Base-by-base conservation (phyloP, 225 moss, liverwort and hornwort genomes). In the Marchantia polymorpha region DNA sequence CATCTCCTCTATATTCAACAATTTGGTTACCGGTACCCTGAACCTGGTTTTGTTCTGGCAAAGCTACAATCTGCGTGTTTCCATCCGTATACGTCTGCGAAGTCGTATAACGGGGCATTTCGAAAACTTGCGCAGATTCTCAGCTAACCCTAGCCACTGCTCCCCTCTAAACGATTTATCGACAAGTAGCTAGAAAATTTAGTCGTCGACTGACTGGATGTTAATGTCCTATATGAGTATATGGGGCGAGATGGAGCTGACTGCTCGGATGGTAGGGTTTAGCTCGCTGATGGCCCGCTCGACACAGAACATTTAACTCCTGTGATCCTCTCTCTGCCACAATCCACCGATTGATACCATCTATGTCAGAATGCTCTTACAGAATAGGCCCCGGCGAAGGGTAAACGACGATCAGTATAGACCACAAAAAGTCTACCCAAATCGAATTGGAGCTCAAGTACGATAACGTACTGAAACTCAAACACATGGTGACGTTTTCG, bases 51-150 rank as follows among this genome's bases (percentile, higher is more conserved):
- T 67, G 85, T 49, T 93, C 92, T 53, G 94, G 89, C 66, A 99
- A 78, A 67, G 91, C 92, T 85, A 94, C 97, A 87, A 93, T 94
- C 86, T 99, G 93, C 29, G 88, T 90, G 79, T 87, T 91, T 52
- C 94, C 93, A 86, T 94, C 93, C 0, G 89, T 90, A 81, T 83
- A 91, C 49, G 89, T 89, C 78, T 92, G 91, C 74, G 92, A 96
- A 11, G 90, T 94, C 78, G 92, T 84, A 73, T 92, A 89, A 72
- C 91, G 87, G 54, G 92, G 92, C 96, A 96, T 96, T 85, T 87
- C 90, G 69, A 69, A 10, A 39, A 5, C 39, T 39, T 39, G 5
- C 39, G 39, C 39, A 39, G 39, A 2, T 39, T 39, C 39, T 39
- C 39, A 39, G 39, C 39, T 39, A 39, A 39, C 39, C 39, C 39